Conservation (phyloP, 495 filamentous ascomycete species). For the Ascodesmis nigricans region DNA sequence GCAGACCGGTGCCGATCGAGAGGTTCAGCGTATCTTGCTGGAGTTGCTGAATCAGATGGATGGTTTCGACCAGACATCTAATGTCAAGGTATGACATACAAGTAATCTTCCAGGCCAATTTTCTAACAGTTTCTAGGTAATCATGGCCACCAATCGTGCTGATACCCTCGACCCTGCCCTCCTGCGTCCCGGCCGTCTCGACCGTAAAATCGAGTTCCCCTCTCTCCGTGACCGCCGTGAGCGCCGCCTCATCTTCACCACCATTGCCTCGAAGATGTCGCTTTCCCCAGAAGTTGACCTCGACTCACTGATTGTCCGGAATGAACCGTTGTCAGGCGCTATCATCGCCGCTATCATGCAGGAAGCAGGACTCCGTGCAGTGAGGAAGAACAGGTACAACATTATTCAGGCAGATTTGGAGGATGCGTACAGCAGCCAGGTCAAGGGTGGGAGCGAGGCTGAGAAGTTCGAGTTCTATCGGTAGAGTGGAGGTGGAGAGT, state of each 20-base stretch:
- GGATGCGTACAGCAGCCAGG: conserved; percentile 85
- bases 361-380: conserved; percentile 83
- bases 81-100: conserved; percentile 43
- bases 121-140: conserved; percentile 32
- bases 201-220: conserved; percentile 97
- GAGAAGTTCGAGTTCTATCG: conserved; percentile 54
- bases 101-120: neutral
- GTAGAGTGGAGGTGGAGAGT: too few species aligned
- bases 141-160: conserved; percentile 97
- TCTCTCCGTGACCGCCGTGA: conserved; percentile 75
- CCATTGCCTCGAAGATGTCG: conserved; percentile 91
- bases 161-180: conserved; percentile 91
- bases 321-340: conserved; percentile 83
- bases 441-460: conserved; percentile 67
- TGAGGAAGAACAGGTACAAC: conserved; percentile 95
- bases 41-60: conserved; percentile 99
- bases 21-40: conserved; percentile 92
- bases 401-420: conserved; percentile 93
- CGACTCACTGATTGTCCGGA: conserved; percentile 83
- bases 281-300: conserved; percentile 88
- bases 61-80: conserved; percentile 93
- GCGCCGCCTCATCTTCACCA: conserved; percentile 84
- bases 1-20: conserved; percentile 88
- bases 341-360: conserved; percentile 99
- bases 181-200: conserved; percentile 79